Base-by-base conservation (phyloP, 2,329 filamentous ascomycete genomes). In the Geosmithia morbida region DNA sequence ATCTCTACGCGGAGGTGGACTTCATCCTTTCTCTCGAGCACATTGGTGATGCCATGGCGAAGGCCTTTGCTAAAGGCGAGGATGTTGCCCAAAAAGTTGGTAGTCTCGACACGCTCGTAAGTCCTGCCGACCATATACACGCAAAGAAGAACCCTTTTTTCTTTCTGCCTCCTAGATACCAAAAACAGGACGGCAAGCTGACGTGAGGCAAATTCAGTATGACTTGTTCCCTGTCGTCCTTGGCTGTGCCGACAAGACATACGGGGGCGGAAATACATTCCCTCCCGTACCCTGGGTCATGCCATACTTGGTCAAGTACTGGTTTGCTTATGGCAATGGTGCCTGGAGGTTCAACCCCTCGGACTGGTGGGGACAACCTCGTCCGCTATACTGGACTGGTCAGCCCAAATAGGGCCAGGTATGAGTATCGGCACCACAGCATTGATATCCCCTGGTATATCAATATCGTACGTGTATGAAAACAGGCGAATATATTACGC, bases 291-390 rank as follows among this genome's bases (percentile, higher is more conserved):
- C 43, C 26, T 45, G 13, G n/a, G 43, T 45, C n/a, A 17, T 45
- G n/a, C 43, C 43, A 5, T 45, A 45, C 17, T 6, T 45, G 43
- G 30, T 45, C 30, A 45, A 45, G 30, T 45, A 45, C 26, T 45
- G 43, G 43, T 45, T 45, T 14, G 43, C 22, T 20, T 45, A 22
- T 13, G 43, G 43, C 22, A 45, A 45, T 16, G 43, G 43, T 6
- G 43, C 43, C 7, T 45, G 43, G 43, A 20, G 43, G 26, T 45
- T 45, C 16, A 45, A 45, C 18, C 43, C 43, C 13, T 45, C 20
- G 20, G 43, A 45, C 43, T 45, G 43, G 43, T 45, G 43, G 43
- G 43, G 43, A 2, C n/a, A 29, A 6, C 43, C 43, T 7, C 43
- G 43, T 7, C 43, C 43, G n/a, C 43, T 45, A 5, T 11, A 37